Evolutionary conservation across 208 protist species (phyloP), one percentile per base, ranked within the genome.

Genomic region (Angomonas ambiguus): DNA sequence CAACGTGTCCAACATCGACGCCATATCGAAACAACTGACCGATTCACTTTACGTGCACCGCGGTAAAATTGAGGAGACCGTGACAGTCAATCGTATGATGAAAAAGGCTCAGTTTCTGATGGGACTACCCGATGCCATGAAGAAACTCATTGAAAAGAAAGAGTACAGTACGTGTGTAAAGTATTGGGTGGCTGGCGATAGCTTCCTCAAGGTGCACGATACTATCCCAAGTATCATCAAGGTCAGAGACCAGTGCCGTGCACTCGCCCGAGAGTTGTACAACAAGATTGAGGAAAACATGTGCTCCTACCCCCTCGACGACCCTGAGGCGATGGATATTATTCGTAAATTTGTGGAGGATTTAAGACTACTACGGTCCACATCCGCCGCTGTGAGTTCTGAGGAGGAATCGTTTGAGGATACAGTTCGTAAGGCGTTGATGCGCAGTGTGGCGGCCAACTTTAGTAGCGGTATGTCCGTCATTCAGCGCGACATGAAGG

Each of bases 91-190:
- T 62, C 78, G 84, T 25, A 86, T 85, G 79, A 74, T 92, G 62
- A 78, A 82, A 63, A 93, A 94, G 69, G 77, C 90, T 10, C 82
- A 88, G 71, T 96, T 96, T 59, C 73, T 96, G 31, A 74, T 88
- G 5, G 79, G 72, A 2, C 84, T 96, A 16, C 79, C 87, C 10
- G 77, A 61, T 20, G 82, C 75, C 24, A 84, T 96, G 87, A 74
- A 73, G 22, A 66, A 75, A 38, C 76, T 89, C 4, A 75, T 89
- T 59, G 80, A 89, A 51, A 65, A 71, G 31, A 62, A 78, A 38
- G 79, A 88, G 42, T 84, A 85, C 67, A 69, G 51, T 56, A 67
- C 75, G 13, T 79, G 80, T 56, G 87, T 88, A 16, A 77, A 81
- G 72, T 87, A 90, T 70, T 96, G 90, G 87, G 76, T 91, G 5